Conservation (phyloP, 495 filamentous ascomycete species). For the Daldinia vernicosa region DNA sequence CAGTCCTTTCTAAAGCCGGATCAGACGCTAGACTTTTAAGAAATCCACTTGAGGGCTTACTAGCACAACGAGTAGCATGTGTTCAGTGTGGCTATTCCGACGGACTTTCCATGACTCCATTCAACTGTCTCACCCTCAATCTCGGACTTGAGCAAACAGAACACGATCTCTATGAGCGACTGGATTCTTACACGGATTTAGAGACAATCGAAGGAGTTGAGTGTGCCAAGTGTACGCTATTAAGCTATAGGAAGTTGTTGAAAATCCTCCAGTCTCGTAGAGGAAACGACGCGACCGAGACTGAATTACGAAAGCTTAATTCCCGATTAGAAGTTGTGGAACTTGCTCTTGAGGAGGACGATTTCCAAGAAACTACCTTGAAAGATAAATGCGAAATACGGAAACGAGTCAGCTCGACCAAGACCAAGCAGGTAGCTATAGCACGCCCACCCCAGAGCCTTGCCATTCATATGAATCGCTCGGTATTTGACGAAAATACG, state of each 20-base stretch:
- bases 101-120: slow-evolving; percentile 85
- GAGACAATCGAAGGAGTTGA: slow-evolving; percentile 89
- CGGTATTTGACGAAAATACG: slow-evolving; percentile 83
- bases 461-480: slow-evolving; percentile 88
- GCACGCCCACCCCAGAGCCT: slow-evolving; percentile 81
- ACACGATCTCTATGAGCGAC: slow-evolving; percentile 76
- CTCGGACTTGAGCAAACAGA: slow-evolving; percentile 63
- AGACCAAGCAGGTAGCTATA: slow-evolving; percentile 88
- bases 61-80: slow-evolving; percentile 91
- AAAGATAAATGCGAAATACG: slow-evolving; percentile 78
- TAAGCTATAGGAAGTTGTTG: slow-evolving; percentile 55
- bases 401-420: slow-evolving; percentile 73
- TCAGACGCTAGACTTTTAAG: slow-evolving; percentile 41
- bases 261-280: slow-evolving; percentile 49
- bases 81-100: slow-evolving; percentile 85
- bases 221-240: slow-evolving; percentile 88
- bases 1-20: slow-evolving; percentile 36
- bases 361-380: slow-evolving; percentile 80
- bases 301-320: slow-evolving; percentile 44
- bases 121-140: slow-evolving; percentile 91
- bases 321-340: slow-evolving; percentile 68
- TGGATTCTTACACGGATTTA: slow-evolving; percentile 84
- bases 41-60: slow-evolving; percentile 83
- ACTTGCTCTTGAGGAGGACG: slow-evolving; percentile 76
- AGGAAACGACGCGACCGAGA: slow-evolving; percentile 28